These are phyloP conservation scores for Gynandropsis gynandra DNA, from an alignment of 345 rosid species.

Conservation along the genomic window DNA sequence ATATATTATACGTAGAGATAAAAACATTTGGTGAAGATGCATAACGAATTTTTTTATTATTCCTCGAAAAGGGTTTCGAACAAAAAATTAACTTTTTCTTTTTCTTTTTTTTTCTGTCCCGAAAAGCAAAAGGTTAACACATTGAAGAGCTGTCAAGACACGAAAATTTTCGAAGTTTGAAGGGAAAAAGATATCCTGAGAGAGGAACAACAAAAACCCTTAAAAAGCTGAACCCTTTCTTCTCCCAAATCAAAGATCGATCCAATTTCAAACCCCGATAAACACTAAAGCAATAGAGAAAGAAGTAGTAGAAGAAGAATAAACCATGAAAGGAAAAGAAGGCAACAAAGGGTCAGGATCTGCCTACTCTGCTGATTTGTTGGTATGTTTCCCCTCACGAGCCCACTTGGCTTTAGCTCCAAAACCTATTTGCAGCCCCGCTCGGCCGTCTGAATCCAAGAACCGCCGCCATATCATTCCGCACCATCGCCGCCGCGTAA, in stretches of 20 bases:
- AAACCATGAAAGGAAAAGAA: slow-evolving; percentile 66
- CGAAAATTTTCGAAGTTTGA: slow-evolving; percentile 10
- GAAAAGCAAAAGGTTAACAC: too few species aligned
- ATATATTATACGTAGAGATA: slow-evolving; percentile 14
- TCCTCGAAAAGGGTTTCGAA: too few species aligned
- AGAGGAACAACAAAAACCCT: slow-evolving; percentile 11
- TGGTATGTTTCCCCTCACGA: slow-evolving; percentile 83
- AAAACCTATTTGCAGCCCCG: slow-evolving; percentile 70
- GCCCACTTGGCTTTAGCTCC: slow-evolving; percentile 58
- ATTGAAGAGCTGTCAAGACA: slow-evolving; percentile 10
- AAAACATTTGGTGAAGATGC: slow-evolving; percentile 21
- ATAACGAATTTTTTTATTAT: background rate
- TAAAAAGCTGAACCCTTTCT: slow-evolving; percentile 11
- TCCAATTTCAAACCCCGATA: slow-evolving; percentile 22
- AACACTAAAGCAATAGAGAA: slow-evolving; percentile 18
- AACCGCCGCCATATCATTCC: slow-evolving; percentile 36
- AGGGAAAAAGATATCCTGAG: slow-evolving; percentile 26
- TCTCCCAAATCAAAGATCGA: slow-evolving; percentile 19
- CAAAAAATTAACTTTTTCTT: too few species aligned
- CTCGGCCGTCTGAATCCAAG: slow-evolving; percentile 39
- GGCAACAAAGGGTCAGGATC: slow-evolving; percentile 38
- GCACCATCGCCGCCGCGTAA: slow-evolving; percentile 29
- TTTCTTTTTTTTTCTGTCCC: too few species aligned
- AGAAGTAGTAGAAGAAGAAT: background rate
- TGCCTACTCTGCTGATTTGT: slow-evolving; percentile 62